Evolutionary conservation across 2,329 filamentous ascomycete genomes (phyloP), one percentile per base, ranked within the genome.

Genomic region (Xylaria sp.): DNA sequence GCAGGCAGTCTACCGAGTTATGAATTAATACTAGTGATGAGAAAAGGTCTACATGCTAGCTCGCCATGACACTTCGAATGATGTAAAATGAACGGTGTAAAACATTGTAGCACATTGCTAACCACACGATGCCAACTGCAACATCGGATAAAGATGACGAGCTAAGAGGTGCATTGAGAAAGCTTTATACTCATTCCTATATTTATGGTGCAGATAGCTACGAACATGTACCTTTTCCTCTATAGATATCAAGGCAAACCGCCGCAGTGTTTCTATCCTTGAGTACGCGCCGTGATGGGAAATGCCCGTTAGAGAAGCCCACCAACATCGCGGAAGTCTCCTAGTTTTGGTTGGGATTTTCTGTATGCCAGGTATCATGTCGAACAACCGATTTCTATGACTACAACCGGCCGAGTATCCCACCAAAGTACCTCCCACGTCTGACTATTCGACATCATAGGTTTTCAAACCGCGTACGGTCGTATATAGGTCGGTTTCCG

Each of bases 381-480:
- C 21, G n/a, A 21, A 32, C 47, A 18, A 47, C 54, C 37, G 23
- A 12, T 25, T n/a, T 44, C 59, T 47, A 51, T 55, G 13, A 32
- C 25, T 29, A 47, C 21, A 18, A 61, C 32, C 4, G 23, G 18
- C 12, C 29, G 53, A 55, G 5, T 21, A n/a, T 21, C 9, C 32
- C 9, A 25, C 51, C 4, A 25, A 29, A 9, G 18, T n/a, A 25
- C 44, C 27, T 8, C 42, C 55, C 53, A 23, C 29, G 35, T 25
- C 32, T 47, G 6, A 13, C 8, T 27, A 23, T 65, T 54, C 18
- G 37, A 53, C n/a, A 37, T 75, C 44, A 75, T 42, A 70, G 3
- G 9, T 72, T 68, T 48, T 77, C 75, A 59, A 69, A 68, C 65
- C 70, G 72, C 61, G 71, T 57, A 62, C 79, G 80, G 68, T 82